phyloP scores from a whole-genome alignment of 1,284 basidiomycete genomes.

The Apiotrichum brassicae region DNA sequence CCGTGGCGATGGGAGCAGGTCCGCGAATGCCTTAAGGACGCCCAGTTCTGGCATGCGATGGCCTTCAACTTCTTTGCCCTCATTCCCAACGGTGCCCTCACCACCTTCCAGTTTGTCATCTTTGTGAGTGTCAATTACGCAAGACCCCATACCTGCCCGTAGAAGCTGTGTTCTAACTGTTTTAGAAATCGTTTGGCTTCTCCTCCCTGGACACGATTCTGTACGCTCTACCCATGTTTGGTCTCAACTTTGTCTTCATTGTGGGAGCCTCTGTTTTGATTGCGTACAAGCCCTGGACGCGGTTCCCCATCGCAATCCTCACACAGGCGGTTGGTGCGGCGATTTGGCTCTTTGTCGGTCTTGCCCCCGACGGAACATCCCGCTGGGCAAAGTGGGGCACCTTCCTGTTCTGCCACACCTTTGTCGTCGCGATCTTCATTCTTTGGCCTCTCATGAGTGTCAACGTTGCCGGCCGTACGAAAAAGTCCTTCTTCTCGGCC shows the following conservation, averaged over 20 bases:
- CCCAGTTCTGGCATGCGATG: conserved; percentile 21
- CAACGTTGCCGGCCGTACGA: conserved; percentile 32
- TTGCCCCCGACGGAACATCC: conserved; percentile 8
- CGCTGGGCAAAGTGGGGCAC: conserved; percentile 25
- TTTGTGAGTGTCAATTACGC: conserved; percentile 1
- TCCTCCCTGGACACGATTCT: conserved; percentile 15
- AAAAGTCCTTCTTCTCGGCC: conserved; percentile 25
- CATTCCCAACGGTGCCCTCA: conserved; percentile 26
- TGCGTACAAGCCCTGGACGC: conserved; percentile 6
- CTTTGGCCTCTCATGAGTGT: conserved; percentile 29
- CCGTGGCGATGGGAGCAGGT: conserved; percentile 28
- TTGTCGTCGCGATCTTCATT: conserved; percentile 24
- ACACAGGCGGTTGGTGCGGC: conserved; percentile 12
- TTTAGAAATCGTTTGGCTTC: conserved; percentile 23
- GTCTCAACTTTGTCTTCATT: conserved; percentile 11
- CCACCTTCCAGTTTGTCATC: conserved; percentile 21
- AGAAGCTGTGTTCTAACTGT: neutral
- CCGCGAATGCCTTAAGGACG: conserved; percentile 27
- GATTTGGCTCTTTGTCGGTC: conserved; percentile 24
- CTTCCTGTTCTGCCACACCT: conserved; percentile 19
- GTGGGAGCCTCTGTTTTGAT: conserved; percentile 10
- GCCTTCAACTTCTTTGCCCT: conserved; percentile 19
- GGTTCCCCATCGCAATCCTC: conserved; percentile 24
- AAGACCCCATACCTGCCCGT: too few species aligned
- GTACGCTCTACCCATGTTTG: conserved; percentile 15